These are phyloP conservation scores for Rutstroemia sp. DNA, from an alignment of 2,329 filamentous ascomycete genomes.

Conservation along the genomic window DNA sequence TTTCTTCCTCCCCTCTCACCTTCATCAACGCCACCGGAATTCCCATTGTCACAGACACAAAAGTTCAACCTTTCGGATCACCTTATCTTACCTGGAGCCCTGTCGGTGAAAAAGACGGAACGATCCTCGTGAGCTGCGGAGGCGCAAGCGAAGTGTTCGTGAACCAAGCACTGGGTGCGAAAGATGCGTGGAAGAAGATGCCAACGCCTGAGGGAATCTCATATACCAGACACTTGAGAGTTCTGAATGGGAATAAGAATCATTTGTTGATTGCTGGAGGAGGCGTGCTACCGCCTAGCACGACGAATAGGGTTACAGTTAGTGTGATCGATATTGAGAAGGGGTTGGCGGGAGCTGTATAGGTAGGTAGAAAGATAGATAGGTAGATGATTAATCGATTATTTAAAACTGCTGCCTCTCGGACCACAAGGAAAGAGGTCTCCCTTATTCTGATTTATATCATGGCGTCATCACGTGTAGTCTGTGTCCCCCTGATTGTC, in stretches of 20 bases:
- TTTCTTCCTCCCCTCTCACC: conserved; percentile 23
- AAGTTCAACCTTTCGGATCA: conserved; percentile 22
- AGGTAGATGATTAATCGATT: neutral
- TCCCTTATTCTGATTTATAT: too few species aligned
- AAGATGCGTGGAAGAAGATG: conserved; percentile 23
- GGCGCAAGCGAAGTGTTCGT: conserved; percentile 23
- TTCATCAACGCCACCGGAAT: conserved; percentile 22
- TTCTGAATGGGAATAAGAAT: conserved; percentile 22
- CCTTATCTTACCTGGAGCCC: conserved; percentile 28
- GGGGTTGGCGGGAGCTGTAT: conserved; percentile 8
- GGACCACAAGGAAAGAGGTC: too few species aligned
- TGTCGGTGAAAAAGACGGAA: conserved; percentile 25
- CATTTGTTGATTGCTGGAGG: conserved; percentile 27
- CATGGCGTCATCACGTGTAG: too few species aligned
- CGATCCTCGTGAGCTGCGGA: conserved; percentile 25
- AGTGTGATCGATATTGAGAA: conserved; percentile 26
- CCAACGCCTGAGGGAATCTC: conserved; percentile 21
- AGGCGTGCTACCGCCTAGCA: conserved; percentile 24
- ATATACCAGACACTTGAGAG: conserved; percentile 27
- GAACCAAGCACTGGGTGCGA: conserved; percentile 25
- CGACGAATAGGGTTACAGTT: conserved; percentile 26
- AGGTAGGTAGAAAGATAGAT: neutral
- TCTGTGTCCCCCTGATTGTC: neutral
- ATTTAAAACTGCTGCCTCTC: neutral
- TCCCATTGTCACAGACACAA: conserved; percentile 21